Conservation (phyloP, 2,329 filamentous ascomycete species). For the Xylariaceae sp. region DNA sequence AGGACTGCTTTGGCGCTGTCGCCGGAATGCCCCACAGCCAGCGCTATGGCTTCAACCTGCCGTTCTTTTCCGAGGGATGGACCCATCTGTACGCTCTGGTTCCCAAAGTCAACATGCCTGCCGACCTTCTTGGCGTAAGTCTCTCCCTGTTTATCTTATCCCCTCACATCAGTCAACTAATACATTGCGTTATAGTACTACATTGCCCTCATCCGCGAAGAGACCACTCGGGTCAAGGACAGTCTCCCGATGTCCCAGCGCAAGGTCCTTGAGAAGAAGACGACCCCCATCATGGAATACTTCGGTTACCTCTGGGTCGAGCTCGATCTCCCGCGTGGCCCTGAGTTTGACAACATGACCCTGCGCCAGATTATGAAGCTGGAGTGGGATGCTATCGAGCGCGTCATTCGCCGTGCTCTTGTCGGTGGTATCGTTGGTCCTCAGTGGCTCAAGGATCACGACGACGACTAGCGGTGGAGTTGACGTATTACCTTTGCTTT, state of each 20-base stretch:
- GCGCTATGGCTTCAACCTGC: slow-evolving; percentile 43
- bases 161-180: slow-evolving; percentile 15
- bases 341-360: slow-evolving; percentile 46
- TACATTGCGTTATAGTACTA: slow-evolving; percentile 47
- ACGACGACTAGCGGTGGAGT: too few species aligned
- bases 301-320: slow-evolving; percentile 55
- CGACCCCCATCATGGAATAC: slow-evolving; percentile 39
- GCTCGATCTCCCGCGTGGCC: slow-evolving; percentile 40
- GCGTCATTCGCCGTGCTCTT: slow-evolving; percentile 39
- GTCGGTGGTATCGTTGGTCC: slow-evolving; percentile 12
- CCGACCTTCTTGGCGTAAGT: slow-evolving; percentile 56
- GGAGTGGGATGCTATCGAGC: slow-evolving; percentile 51
- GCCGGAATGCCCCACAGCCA: slow-evolving; percentile 37
- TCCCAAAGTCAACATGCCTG: slow-evolving; percentile 46
- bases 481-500: too few species aligned
- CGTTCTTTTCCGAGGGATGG: slow-evolving; percentile 49
- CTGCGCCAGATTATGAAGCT: slow-evolving; percentile 43
- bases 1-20: slow-evolving; percentile 55
- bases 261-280: slow-evolving; percentile 31
- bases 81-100: slow-evolving; percentile 50
- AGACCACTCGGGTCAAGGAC: slow-evolving; percentile 43
- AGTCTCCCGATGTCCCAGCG: slow-evolving; percentile 42
- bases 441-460: too few species aligned
- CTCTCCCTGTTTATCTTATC: not conserved
- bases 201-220: slow-evolving; percentile 52